A percentile compares a stretch with the other conserved stretches of the same genome.
These are phyloP conservation scores for Beauveria asiatica DNA, from an alignment of 2,329 filamentous ascomycete species.

Conservation along the genomic window DNA sequence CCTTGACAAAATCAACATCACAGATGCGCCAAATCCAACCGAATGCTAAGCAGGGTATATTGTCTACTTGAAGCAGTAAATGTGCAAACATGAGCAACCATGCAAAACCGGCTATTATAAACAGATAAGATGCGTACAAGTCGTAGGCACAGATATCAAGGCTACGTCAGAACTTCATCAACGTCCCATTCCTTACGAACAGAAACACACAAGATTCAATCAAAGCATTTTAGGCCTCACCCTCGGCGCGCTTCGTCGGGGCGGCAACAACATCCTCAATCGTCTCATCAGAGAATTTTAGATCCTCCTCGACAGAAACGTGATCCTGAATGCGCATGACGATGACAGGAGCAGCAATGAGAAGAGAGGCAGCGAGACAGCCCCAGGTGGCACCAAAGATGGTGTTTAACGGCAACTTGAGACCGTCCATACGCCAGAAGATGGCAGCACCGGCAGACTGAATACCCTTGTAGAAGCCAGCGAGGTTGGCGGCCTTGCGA, in stretches of 20 bases:
- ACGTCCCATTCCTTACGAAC: not conserved
- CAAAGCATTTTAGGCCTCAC: not conserved
- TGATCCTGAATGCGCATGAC: conserved; percentile 72
- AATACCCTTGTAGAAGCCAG: conserved; percentile 78
- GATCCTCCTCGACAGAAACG: conserved; percentile 71
- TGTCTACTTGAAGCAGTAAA: conserved; percentile 11
- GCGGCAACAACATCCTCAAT: conserved; percentile 52
- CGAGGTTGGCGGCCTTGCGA: conserved; percentile 84
- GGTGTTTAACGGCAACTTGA: conserved; percentile 55
- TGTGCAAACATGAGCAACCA: conserved; percentile 6
- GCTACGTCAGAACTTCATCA: conserved; percentile 6
- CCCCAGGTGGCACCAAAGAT: conserved; percentile 69
- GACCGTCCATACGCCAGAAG: conserved; percentile 61
- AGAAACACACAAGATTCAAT: not conserved
- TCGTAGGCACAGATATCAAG: not conserved
- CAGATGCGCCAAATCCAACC: not conserved
- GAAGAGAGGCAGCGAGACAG: conserved; percentile 61
- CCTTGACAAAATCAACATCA: not conserved
- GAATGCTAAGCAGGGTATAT: conserved; percentile 12
- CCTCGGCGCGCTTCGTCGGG: not conserved
- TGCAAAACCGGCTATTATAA: conserved; percentile 4
- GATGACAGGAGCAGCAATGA: conserved; percentile 74
- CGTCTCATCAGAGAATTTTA: conserved; percentile 79
- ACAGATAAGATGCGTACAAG: conserved; percentile 5
- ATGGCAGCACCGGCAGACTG: conserved; percentile 80